Conservation (phyloP, 148 eudicot genomes). For the Mesembryanthemum crystallinum region DNA sequence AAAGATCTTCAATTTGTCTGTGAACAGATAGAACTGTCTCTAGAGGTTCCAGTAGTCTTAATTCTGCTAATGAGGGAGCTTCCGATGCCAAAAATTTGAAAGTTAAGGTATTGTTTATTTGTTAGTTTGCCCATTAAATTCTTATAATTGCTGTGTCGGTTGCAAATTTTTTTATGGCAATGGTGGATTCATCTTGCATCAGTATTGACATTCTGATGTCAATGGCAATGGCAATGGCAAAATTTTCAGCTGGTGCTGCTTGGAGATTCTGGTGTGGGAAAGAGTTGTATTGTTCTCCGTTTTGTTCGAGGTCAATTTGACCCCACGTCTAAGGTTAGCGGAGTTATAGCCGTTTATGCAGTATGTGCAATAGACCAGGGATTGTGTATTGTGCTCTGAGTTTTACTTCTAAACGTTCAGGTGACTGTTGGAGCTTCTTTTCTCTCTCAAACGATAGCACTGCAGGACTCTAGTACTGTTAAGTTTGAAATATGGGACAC, state of each 20-base stretch:
- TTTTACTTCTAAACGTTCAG: slow-evolving; percentile 32
- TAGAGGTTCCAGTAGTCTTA: slow-evolving; percentile 49
- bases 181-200: neutral
- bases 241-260: slow-evolving; percentile 35
- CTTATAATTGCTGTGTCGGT: neutral
- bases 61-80: slow-evolving; percentile 36
- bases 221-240: neutral
- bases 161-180: no score
- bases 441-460: slow-evolving; percentile 88
- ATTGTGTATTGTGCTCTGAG: slow-evolving; percentile 2
- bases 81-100: slow-evolving; percentile 61
- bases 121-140: neutral
- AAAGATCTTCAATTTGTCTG: neutral
- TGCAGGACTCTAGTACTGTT: slow-evolving; percentile 92
- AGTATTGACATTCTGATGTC: neutral
- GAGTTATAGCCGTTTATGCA: neutral
- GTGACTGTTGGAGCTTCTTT: slow-evolving; percentile 97
- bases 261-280: slow-evolving; percentile 44
- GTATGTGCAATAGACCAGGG: neutral
- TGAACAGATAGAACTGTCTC: slow-evolving; percentile 44
- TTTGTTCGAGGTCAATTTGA: slow-evolving; percentile 96
- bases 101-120: slow-evolving; percentile 50
- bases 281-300: slow-evolving; percentile 38
- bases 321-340: slow-evolving; percentile 83
- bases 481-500: slow-evolving; percentile 99